Base-by-base conservation (phyloP, 148 eudicot species). In the Camellia granthamiana region DNA sequence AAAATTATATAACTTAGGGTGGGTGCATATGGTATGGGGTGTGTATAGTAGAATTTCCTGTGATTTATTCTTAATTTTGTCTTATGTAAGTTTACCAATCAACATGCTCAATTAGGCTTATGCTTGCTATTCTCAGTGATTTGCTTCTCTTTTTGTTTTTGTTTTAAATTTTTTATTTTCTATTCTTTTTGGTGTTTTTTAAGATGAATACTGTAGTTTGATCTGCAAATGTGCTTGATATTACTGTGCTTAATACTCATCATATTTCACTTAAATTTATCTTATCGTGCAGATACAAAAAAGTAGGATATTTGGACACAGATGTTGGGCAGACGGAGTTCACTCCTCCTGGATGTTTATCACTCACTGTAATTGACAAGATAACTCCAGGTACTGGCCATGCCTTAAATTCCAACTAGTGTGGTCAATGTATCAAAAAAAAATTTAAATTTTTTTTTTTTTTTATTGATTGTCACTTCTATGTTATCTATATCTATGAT, bases 271-370 rank as follows among this genome's bases (percentile, higher is more conserved):
- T 42, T 66, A 52, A 15, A 67, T 65, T 47, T 1, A 15, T 46
- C 23, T 69, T 63, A 44, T 68, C 9, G n/a, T 81, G 81, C 89
- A 95, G 97, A 76, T 89, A 89, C 83, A 88, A 82, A 69, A 87
- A 78, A 78, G 98, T 96, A 9, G 97, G 94, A 86, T 96, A 90
- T 75, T 84, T 96, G 85, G 99, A 96, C 81, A 92, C 95, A 8
- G 99, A 96, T 91, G 99, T 96, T 83, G 99, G 99, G 76, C 99
- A 96, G 90, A 85, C 98, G 14, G 99, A 96, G 85, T 96, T 96
- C 83, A 96, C 99, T 78, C 89, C 99, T 60, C 92, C 99, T 51
- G 98, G 98, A 79, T 91, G 94, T 71, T 83, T 96, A 51, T 93
- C 99, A 63, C 89, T 96, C 44, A 90, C 94, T 63, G 83, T 91